Evolutionary conservation across 1,284 basidiomycete species (phyloP), one percentile per base, ranked within the genome.

Genomic region (Moniliophthora roreri): DNA sequence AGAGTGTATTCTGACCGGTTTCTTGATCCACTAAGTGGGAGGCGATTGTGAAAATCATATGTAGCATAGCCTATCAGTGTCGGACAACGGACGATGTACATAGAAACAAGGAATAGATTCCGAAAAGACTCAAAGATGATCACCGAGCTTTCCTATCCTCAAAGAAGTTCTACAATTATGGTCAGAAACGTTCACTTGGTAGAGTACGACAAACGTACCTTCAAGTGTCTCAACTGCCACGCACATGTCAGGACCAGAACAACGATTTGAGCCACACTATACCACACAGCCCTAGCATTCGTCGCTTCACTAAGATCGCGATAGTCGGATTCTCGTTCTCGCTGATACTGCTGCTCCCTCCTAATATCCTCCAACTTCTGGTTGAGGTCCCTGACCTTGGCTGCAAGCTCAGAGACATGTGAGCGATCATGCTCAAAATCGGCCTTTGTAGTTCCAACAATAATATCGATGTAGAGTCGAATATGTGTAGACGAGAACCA

Each of bases 331-430:
- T 99, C 97, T 54, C 93, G 78, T 69, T 99, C 96, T 41, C 97
- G 81, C 76, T 99, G 95, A 68, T 97, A 99, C 69, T 97, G 93
- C 75, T 99, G 97, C 72, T 99, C 97, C 40, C 93, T 80, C 52
- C 93, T 80, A 59, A 99, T 90, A 65, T 98, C 95, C 66, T 92
- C 88, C 50, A 99, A 77, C 69, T 95, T 95, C 61, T 85, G 81
- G 72, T 98, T 99, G 53, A 99, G 77, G 60, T 98, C 95, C 28
- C 92, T 83, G 42, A 99, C 81, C 68, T 93, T 94, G 50, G 81
- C 71, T 0, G 95, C 88, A 35, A 99, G 79, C 62, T 95, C 91
- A 2, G 87, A 87, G 40, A 98, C 86, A 71, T 98, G 96, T 10
- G 82, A 82, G 15, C 89, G 79, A 73, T 97, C 94, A 58, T 90